phyloP scores from a whole-genome alignment of 192 early-diverging fungal species.

The Backusella australiensis region DNA sequence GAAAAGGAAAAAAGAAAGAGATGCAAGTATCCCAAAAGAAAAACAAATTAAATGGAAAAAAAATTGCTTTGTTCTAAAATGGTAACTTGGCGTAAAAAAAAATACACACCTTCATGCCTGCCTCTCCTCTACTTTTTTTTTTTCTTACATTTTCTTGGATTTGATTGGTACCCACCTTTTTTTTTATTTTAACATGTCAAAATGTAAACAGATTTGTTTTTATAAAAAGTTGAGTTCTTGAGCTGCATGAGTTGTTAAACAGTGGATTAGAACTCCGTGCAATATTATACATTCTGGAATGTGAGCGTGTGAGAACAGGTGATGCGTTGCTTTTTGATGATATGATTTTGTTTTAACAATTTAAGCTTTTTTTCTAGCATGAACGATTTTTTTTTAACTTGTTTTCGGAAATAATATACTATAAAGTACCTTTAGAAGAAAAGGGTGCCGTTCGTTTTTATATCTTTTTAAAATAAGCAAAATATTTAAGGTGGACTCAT shows the following conservation, averaged over 20 bases:
- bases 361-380: neutral
- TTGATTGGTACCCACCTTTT: neutral
- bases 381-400: neutral
- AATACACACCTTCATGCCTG: neutral
- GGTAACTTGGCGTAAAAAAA: constrained; percentile 5
- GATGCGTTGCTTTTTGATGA: neutral
- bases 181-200: neutral
- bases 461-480: neutral
- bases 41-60: neutral
- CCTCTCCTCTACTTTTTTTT: neutral
- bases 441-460: neutral
- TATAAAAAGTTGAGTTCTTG: neutral
- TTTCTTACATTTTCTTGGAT: neutral
- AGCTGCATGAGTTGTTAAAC: neutral
- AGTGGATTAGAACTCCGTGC: neutral
- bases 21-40: constrained; percentile 1
- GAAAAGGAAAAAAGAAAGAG: neutral
- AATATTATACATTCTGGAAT: constrained; percentile 1
- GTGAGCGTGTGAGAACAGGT: constrained; percentile 5
- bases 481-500: neutral
- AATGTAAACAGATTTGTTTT: constrained; percentile 1
- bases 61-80: neutral
- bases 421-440: neutral
- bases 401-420: neutral
- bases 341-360: neutral